phyloP scores from a whole-genome alignment of 2,329 filamentous ascomycete genomes.

The Ramularia endophylla region DNA sequence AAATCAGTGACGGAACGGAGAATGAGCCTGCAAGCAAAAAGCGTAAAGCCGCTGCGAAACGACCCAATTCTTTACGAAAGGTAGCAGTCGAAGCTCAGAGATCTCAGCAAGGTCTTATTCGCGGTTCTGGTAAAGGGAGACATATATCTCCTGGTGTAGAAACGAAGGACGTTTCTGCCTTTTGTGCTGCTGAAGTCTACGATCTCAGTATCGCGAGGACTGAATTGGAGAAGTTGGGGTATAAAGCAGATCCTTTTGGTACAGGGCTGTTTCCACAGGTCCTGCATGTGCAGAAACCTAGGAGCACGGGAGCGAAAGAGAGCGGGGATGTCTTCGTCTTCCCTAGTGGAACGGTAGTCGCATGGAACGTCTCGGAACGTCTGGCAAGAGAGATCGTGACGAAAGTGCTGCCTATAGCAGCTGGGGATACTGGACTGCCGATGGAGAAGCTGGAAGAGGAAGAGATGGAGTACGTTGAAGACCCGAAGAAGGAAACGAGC shows the following conservation, averaged over 20 bases:
- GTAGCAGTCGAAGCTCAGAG: conserved; percentile 81
- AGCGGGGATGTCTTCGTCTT: conserved; percentile 81
- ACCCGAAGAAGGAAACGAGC: conserved; percentile 66
- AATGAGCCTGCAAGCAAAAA: conserved; percentile 26
- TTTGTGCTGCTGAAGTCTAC: conserved; percentile 63
- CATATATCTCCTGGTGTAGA: conserved; percentile 43
- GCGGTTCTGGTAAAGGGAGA: conserved; percentile 38
- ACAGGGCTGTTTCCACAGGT: conserved; percentile 61
- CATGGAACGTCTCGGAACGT: conserved; percentile 78
- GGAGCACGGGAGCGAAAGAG: conserved; percentile 31
- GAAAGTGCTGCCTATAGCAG: conserved; percentile 66
- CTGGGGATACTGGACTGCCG: conserved; percentile 59
- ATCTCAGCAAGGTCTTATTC: conserved; percentile 47
- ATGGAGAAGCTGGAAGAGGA: conserved; percentile 71
- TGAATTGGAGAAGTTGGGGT: conserved; percentile 53
- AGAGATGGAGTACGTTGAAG: conserved; percentile 79
- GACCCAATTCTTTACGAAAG: conserved; percentile 65
- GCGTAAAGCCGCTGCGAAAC: conserved; percentile 44
- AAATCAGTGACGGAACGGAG: conserved; percentile 1
- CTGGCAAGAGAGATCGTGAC: conserved; percentile 65
- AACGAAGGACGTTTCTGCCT: conserved; percentile 54
- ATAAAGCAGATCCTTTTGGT: conserved; percentile 55
- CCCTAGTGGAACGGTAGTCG: conserved; percentile 86
- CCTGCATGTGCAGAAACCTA: conserved; percentile 50
- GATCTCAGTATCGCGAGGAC: conserved; percentile 53